Evolutionary conservation across 257 asterid genomes (phyloP).

Genomic region (Handroanthus guayacan): DNA sequence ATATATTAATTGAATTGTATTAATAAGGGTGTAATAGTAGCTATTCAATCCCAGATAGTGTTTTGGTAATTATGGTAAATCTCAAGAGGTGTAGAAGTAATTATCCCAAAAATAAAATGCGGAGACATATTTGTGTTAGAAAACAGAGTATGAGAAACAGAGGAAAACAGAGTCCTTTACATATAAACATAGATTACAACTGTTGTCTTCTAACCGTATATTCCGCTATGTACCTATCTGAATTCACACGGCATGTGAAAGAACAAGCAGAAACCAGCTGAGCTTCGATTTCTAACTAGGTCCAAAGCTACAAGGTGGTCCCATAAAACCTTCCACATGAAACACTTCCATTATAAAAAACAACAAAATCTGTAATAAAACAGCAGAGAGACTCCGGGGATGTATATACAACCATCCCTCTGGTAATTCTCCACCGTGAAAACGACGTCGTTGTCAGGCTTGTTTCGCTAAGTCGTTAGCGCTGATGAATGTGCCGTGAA

Average conservation of each 20-base stretch:
- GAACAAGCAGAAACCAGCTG: slow-evolving; percentile 80
- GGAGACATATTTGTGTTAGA: too few species aligned
- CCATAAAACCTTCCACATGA: slow-evolving; percentile 57
- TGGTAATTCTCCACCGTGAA: slow-evolving; percentile 58
- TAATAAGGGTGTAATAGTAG: too few species aligned
- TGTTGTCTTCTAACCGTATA: not conserved
- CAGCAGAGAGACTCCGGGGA: slow-evolving; percentile 82
- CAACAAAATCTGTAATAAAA: slow-evolving; percentile 6
- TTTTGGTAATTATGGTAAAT: too few species aligned
- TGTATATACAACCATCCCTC: slow-evolving; percentile 69
- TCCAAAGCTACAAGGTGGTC: slow-evolving; percentile 81
- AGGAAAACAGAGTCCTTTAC: slow-evolving; percentile 33
- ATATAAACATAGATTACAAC: not conserved
- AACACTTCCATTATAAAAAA: not conserved
- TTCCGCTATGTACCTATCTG: not conserved
- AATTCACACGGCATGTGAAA: slow-evolving; percentile 49
- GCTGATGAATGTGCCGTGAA: slow-evolving; percentile 80
- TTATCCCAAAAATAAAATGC: too few species aligned
- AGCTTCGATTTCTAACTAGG: slow-evolving; percentile 78
- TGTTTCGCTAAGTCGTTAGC: slow-evolving; percentile 65
- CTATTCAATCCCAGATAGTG: too few species aligned
- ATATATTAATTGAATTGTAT: too few species aligned
- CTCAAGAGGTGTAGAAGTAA: too few species aligned
- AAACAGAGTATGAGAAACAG: slow-evolving; percentile 26
- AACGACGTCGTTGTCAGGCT: slow-evolving; percentile 36